phyloP scores from a whole-genome alignment of 306 rosid genomes.

The Trifolium pratense region DNA sequence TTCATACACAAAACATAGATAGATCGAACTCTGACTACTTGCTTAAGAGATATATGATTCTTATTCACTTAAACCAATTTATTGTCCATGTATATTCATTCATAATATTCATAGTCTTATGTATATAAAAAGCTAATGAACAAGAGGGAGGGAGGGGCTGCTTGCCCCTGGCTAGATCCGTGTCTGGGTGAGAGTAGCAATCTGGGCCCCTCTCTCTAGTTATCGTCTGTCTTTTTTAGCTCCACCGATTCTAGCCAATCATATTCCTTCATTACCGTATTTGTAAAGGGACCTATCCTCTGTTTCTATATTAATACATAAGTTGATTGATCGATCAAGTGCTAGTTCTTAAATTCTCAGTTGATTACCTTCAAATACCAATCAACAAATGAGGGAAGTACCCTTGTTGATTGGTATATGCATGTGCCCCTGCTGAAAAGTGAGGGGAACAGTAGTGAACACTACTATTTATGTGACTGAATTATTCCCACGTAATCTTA shows the following conservation, averaged over 20 bases:
- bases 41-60: too few relatives aligned
- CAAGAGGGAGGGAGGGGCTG: too few relatives aligned
- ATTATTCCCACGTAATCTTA: conserved; percentile 15
- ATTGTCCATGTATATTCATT: too few relatives aligned
- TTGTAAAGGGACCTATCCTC: background rate
- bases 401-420: background rate
- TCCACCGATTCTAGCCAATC: too few relatives aligned
- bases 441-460: background rate
- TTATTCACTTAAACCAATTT: too few relatives aligned
- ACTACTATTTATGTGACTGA: background rate
- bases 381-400: background rate
- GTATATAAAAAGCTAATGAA: too few relatives aligned
- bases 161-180: too few relatives aligned
- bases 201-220: background rate
- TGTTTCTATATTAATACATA: background rate
- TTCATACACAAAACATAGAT: too few relatives aligned
- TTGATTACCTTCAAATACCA: background rate
- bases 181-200: background rate
- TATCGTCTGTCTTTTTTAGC: background rate
- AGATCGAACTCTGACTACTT: too few relatives aligned
- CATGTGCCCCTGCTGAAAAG: background rate
- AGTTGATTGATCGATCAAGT: background rate
- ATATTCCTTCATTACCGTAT: background rate
- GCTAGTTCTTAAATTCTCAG: background rate
- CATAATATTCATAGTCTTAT: too few relatives aligned